Evolutionary conservation across 106 monocot genomes (phyloP), one percentile per base, ranked within the genome.

Genomic region (Agapanthus africanus): DNA sequence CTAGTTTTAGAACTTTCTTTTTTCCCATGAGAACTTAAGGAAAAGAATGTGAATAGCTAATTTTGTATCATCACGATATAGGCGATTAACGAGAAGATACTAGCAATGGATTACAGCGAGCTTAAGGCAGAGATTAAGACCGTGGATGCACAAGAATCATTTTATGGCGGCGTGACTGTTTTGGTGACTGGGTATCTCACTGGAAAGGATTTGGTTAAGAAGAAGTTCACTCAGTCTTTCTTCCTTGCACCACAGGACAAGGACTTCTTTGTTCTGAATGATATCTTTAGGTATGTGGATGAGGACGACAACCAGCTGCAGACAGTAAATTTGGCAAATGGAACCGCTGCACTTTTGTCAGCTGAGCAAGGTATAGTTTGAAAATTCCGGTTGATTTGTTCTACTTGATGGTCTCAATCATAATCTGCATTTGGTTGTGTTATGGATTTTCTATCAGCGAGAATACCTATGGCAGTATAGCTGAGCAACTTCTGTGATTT

Each of bases 1-100:
- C n/a, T n/a, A n/a, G n/a, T n/a, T n/a, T n/a, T n/a, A n/a, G n/a
- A n/a, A n/a, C n/a, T n/a, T n/a, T n/a, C n/a, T n/a, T n/a, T n/a
- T n/a, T n/a, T n/a, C n/a, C n/a, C n/a, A n/a, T n/a, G n/a, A n/a
- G n/a, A n/a, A n/a, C n/a, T n/a, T n/a, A n/a, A n/a, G n/a, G n/a
- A n/a, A n/a, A n/a, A n/a, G n/a, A n/a, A n/a, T n/a, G n/a, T n/a
- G n/a, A n/a, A n/a, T n/a, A n/a, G n/a, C n/a, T n/a, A n/a, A n/a
- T n/a, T n/a, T n/a, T n/a, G n/a, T n/a, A n/a, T n/a, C n/a, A n/a
- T n/a, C n/a, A n/a, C n/a, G n/a, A n/a, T n/a, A n/a, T 60, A 91
- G 91, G 84, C 79, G 2, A 91, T 91, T 56, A 71, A 91, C 37
- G 78, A 84, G 81, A 91, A 87, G 84, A 91, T 91, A 74, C 23